Evolutionary conservation across 805 yeast genomes (phyloP).

Genomic region (Metschnikowia amazonensis): DNA sequence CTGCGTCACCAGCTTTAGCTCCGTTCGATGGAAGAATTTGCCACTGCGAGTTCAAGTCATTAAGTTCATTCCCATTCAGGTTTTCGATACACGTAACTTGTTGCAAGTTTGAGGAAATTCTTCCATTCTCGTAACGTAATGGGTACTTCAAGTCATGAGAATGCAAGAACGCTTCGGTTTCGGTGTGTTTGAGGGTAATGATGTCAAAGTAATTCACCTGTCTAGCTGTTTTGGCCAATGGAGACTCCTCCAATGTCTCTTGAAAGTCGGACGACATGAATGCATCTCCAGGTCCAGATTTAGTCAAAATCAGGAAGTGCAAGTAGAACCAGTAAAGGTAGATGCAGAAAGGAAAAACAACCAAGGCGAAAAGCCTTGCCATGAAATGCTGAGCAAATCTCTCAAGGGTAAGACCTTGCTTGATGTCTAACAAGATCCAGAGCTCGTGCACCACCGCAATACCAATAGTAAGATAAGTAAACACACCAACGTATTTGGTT

Average conservation of each 20-base stretch:
- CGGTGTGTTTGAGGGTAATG: slow-evolving; percentile 75
- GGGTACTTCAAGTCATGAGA: slow-evolving; percentile 80
- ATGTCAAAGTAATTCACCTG: slow-evolving; percentile 72
- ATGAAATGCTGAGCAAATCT: slow-evolving; percentile 64
- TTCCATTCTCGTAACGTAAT: slow-evolving; percentile 91
- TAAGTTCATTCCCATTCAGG: slow-evolving; percentile 27
- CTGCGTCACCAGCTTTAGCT: slow-evolving; percentile 25
- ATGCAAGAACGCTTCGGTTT: slow-evolving; percentile 74
- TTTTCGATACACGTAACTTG: slow-evolving; percentile 74
- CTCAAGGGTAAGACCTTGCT: slow-evolving; percentile 57
- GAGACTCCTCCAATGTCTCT: slow-evolving; percentile 83
- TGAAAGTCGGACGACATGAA: slow-evolving; percentile 96
- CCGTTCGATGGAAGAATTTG: slow-evolving; percentile 65
- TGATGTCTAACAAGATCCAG: slow-evolving; percentile 80
- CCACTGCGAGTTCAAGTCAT: slow-evolving; percentile 78
- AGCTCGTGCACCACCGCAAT: slow-evolving; percentile 78
- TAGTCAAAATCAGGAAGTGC: slow-evolving; percentile 76
- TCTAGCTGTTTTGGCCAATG: slow-evolving; percentile 65
- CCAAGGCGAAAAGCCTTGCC: slow-evolving; percentile 67
- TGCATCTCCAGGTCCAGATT: slow-evolving; percentile 93
- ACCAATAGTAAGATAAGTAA: slow-evolving; percentile 87
- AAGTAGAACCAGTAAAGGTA: slow-evolving; percentile 89
- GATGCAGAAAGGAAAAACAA: slow-evolving; percentile 75
- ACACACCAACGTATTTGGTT: slow-evolving; percentile 93
- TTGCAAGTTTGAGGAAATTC: slow-evolving; percentile 91